Evolutionary conservation across 2,329 filamentous ascomycete species (phyloP), one percentile per base, ranked within the genome.

Genomic region (Pestalotiopsis sp.): DNA sequence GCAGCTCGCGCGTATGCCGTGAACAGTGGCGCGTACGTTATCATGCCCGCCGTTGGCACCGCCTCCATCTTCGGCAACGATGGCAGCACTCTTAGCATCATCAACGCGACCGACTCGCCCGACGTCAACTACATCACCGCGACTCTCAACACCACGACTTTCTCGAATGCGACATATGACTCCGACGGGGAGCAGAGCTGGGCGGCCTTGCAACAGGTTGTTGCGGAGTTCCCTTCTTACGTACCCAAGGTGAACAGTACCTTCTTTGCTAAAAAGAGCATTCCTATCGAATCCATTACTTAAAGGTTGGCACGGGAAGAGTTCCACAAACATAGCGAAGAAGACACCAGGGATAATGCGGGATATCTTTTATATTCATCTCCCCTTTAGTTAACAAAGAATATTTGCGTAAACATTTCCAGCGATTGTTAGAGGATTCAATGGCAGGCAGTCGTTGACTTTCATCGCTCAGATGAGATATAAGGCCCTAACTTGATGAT

Each of bases 41-140:
- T 61, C 59, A 61, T 62, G 59, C 27, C 59, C 5, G 13, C 17
- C 5, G 31, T 62, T 3, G 59, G 59, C 12, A 62, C 59, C 14
- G 59, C 59, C 5, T 13, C 59, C 36, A 62, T 62, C 31, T 62
- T 62, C 59, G 31, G 27, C 12, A 20, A 17, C 38, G 59, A n/a
- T 36, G 59, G 25, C 27, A n/a, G 31, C n/a, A 61, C 4, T 4
- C 20, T 60, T 12, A 62, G 17, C 12, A 20, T 62, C 13, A 62
- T 62, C 31, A 62, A 62, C 7, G 59, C 59, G n/a, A 62, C 59
- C 36, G 59, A 62, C 11, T 39, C 59, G 27, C 59, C 59, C 17
- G 27, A 62, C 3, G 14, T 62, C 14, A n/a, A 20, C 17, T 62
- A 62, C 31, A 62, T 62, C 31, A 62, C 59, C 4, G 59, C 59